Conservation (phyloP, 2,329 filamentous ascomycete genomes). For the Colletotrichum nymphaeae region DNA sequence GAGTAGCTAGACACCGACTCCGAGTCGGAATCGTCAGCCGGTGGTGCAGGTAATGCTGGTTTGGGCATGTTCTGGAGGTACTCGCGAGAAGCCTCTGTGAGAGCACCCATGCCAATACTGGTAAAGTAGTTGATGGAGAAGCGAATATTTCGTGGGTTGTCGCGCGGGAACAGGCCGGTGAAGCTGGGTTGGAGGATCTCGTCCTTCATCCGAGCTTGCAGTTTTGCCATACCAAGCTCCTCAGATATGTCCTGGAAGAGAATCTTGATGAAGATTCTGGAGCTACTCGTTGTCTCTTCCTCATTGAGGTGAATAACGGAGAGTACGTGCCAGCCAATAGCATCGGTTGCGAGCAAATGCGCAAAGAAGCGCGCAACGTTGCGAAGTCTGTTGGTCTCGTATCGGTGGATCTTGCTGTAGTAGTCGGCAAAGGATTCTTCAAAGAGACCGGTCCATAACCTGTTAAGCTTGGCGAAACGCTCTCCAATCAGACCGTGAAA, state of each 20-base stretch:
- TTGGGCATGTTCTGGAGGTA: conserved; percentile 91
- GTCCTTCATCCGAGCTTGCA: conserved; percentile 82
- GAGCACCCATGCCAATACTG: conserved; percentile 92
- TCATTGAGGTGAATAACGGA: conserved; percentile 90
- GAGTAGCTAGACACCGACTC: conserved; percentile 84
- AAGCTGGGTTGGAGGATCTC: conserved; percentile 82
- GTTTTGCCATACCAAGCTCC: conserved; percentile 83
- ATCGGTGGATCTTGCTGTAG: conserved; percentile 97
- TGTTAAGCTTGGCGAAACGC: conserved; percentile 94
- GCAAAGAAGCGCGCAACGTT: conserved; percentile 97
- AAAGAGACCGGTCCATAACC: conserved; percentile 93
- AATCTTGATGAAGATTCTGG: conserved; percentile 98
- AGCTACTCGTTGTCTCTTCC: conserved; percentile 95
- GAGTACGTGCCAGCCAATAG: conserved; percentile 91
- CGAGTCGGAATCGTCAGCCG: conserved; percentile 71
- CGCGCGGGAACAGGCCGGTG: conserved; percentile 87
- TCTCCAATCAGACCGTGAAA: conserved; percentile 97
- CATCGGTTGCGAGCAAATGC: conserved; percentile 87
- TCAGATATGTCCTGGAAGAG: conserved; percentile 93
- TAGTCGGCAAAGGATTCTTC: conserved; percentile 91
- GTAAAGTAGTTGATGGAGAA: conserved; percentile 99
- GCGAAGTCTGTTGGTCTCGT: conserved; percentile 93
- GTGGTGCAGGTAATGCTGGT: conserved; percentile 78
- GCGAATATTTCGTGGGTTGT: conserved; percentile 88
- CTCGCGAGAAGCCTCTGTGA: conserved; percentile 96